phyloP scores from a whole-genome alignment of 1,284 basidiomycete genomes.

The Ganoderma meredithae region DNA sequence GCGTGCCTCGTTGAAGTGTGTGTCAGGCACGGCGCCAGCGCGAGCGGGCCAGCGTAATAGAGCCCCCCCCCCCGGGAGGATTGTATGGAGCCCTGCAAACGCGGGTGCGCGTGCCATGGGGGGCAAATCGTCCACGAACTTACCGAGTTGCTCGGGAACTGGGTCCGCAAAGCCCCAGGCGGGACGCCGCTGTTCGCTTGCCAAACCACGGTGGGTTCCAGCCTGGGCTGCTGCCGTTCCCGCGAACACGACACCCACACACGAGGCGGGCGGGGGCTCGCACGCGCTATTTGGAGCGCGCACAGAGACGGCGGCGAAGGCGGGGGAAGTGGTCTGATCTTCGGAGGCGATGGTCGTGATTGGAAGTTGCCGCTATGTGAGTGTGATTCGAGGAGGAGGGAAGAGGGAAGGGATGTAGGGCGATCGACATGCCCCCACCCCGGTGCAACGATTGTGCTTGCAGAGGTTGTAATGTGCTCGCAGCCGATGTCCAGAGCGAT shows the following conservation, averaged over 20 bases:
- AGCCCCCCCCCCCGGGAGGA: too few relatives aligned
- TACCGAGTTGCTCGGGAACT: conserved; percentile 1
- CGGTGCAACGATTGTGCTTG: neutral
- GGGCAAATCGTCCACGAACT: neutral
- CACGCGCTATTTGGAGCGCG: conserved; percentile 9
- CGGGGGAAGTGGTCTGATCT: conserved; percentile 5
- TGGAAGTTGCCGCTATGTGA: conserved; percentile 5
- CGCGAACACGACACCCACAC: neutral
- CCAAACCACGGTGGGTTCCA: neutral
- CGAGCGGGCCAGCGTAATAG: neutral
- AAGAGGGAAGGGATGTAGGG: neutral
- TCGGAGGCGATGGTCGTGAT: conserved; percentile 9
- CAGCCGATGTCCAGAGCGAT: neutral
- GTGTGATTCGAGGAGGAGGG: conserved; percentile 5
- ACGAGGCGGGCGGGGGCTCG: conserved; percentile 8
- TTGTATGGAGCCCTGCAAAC: neutral
- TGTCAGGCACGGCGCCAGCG: conserved; percentile 4
- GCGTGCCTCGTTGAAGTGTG: neutral
- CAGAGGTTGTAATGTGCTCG: neutral
- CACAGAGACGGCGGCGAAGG: neutral
- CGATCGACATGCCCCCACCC: neutral
- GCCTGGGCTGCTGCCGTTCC: neutral
- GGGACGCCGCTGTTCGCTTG: conserved; percentile 5
- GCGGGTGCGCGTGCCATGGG: neutral
- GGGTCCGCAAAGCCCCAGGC: neutral